Base-by-base conservation (phyloP, 176 grass and related monocot species). In the Aegilops umbellulata region DNA sequence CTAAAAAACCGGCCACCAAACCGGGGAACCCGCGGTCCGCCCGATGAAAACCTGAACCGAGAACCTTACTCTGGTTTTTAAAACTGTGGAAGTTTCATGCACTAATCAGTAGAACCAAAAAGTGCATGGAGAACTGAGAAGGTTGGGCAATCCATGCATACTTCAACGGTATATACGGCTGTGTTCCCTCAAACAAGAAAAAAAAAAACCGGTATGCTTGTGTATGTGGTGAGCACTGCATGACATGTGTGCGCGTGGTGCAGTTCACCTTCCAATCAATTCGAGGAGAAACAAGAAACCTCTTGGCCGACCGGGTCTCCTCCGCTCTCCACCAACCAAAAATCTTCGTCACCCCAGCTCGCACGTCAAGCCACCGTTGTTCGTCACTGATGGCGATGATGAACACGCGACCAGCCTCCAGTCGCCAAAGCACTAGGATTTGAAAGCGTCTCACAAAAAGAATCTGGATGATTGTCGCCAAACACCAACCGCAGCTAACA, bases 401-500 rank as follows among this genome's bases (percentile, higher is more conserved):
- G 60, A 26, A 12, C 60, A 63, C 23, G 1, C n/a, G 23, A 58
- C 55, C 55, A 58, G 19, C 22, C 53, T 57, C 19, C 53, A 51
- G 49, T 24, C 26, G 15, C 62, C n/a, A 5, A 13, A 4, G 12
- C 55, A 4, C 51, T 5, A 34, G 42, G 12, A 78, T 86, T 46
- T 78, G 79, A 78, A 86, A 74, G 38, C 41, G 22, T 3, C 19
- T 2, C 6, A 0, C 1, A 0, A 5, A 1, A 51, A 51, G 57
- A 26, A 67, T 80, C 24, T 24, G 15, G 76, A 58, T 11, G 76
- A 58, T 16, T 4, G 16, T 14, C 67, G 34, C 31, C 9, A 17
- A 13, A 0, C 74, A 84, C 85, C 85, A 74, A 90, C 80, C 67
- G 34, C 75, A 46, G 60, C 42, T 83, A 70, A 47, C 46, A 79